These are phyloP conservation scores for Candida tropicalis DNA, from an alignment of 1,139 yeast species.

Conservation along the genomic window DNA sequence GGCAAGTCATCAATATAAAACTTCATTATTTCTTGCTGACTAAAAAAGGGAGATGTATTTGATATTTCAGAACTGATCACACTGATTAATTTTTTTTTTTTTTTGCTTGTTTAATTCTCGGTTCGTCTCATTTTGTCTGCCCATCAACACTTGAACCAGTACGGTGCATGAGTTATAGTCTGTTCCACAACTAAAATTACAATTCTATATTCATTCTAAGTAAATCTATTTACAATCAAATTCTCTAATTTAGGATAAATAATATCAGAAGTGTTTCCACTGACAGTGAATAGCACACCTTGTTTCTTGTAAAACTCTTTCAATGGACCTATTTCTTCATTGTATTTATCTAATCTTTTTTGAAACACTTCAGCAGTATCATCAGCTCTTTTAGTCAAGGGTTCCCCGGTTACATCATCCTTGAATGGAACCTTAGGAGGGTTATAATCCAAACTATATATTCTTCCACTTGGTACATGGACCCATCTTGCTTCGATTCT, in stretches of 20 bases:
- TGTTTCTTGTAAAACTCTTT: conserved; percentile 56
- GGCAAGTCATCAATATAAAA: conserved; percentile 95
- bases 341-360: conserved; percentile 66
- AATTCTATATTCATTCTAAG: background rate
- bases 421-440: conserved; percentile 82
- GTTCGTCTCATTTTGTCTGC: no score
- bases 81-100: background rate
- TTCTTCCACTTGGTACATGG: conserved; percentile 81
- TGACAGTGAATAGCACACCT: conserved; percentile 58
- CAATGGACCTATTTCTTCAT: conserved; percentile 61
- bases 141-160: no score
- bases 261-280: conserved; percentile 82
- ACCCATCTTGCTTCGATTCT: conserved; percentile 87
- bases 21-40: conserved; percentile 38
- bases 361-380: conserved; percentile 74
- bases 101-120: background rate
- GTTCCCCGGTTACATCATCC: conserved; percentile 91
- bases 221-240: conserved; percentile 34
- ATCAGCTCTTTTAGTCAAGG: conserved; percentile 74
- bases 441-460: conserved; percentile 81
- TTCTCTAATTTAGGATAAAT: conserved; percentile 70
- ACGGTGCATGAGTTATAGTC: background rate
- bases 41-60: background rate
- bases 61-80: background rate
- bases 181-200: background rate